Conservation (phyloP, 2,329 filamentous ascomycete species). For the Colletotrichum sp. region DNA sequence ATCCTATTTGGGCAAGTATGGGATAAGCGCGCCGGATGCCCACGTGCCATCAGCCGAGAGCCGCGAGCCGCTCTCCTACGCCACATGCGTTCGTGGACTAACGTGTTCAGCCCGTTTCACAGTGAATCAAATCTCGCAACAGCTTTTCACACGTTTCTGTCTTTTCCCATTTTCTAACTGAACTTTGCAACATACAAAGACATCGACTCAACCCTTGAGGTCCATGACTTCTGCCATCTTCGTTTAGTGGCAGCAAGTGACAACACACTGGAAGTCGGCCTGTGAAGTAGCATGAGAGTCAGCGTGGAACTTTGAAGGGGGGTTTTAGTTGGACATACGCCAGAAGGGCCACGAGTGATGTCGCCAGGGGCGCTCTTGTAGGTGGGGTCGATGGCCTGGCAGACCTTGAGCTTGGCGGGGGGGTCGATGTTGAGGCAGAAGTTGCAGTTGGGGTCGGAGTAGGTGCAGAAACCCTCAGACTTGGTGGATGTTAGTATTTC, state of each 20-base stretch:
- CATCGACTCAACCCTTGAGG: not conserved
- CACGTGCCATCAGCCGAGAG: not conserved
- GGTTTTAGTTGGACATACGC: not conserved
- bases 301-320: not conserved
- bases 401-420: not conserved
- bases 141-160: not conserved
- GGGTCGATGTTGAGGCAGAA: not conserved
- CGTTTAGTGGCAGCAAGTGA: conserved; percentile 1
- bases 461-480: not conserved
- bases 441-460: conserved; percentile 6
- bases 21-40: not conserved
- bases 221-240: not conserved
- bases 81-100: not conserved
- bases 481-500: not conserved
- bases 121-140: not conserved
- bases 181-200: not conserved
- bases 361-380: not conserved
- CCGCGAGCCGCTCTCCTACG: not conserved
- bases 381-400: not conserved
- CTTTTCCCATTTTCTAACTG: not conserved
- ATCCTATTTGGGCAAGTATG: not conserved
- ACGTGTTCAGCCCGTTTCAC: not conserved
- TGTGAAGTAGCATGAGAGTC: not conserved
- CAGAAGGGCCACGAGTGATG: not conserved
- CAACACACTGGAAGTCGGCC: not conserved